phyloP scores from a whole-genome alignment of 768 basidiomycete genomes.

The Auriculariales sp. region DNA sequence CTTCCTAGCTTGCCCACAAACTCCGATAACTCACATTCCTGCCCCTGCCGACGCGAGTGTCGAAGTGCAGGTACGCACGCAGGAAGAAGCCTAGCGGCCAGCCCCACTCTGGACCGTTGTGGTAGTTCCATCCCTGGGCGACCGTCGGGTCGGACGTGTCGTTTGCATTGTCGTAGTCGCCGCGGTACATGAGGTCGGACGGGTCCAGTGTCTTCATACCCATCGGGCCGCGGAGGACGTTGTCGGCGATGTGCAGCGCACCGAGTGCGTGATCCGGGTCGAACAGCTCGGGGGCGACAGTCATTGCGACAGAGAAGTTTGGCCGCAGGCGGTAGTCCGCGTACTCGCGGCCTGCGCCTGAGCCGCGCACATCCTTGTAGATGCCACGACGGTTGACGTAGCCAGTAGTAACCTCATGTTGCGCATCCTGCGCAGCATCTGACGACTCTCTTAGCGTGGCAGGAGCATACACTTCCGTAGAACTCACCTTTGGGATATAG shows the following conservation, averaged over 20 bases:
- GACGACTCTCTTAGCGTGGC: neutral
- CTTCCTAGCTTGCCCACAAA: neutral
- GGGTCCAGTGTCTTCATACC: slow-evolving; percentile 97
- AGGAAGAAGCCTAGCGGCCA: slow-evolving; percentile 95
- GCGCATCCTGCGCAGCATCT: slow-evolving; percentile 59
- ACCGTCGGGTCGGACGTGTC: slow-evolving; percentile 70
- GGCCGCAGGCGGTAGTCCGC: slow-evolving; percentile 91
- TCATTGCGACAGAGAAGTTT: slow-evolving; percentile 94
- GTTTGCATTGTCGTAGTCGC: slow-evolving; percentile 85
- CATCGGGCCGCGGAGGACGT: slow-evolving; percentile 69
- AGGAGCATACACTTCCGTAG: neutral
- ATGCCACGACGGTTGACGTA: slow-evolving; percentile 85
- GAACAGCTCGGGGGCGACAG: slow-evolving; percentile 92
- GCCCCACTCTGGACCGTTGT: slow-evolving; percentile 91
- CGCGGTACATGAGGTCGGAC: slow-evolving; percentile 74
- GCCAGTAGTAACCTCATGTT: slow-evolving; percentile 52
- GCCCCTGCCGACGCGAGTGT: slow-evolving; percentile 49
- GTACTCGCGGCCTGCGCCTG: slow-evolving; percentile 79
- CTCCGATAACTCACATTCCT: slow-evolving; percentile 38
- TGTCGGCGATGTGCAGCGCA: slow-evolving; percentile 68
- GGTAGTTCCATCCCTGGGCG: slow-evolving; percentile 92
- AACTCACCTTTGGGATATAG: slow-evolving; percentile 67
- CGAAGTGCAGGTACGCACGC: slow-evolving; percentile 84
- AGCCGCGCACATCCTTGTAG: slow-evolving; percentile 96
- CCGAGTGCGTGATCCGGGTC: slow-evolving; percentile 62